These are phyloP conservation scores for Luvunga scandens DNA, from an alignment of 345 rosid genomes.

Conservation along the genomic window DNA sequence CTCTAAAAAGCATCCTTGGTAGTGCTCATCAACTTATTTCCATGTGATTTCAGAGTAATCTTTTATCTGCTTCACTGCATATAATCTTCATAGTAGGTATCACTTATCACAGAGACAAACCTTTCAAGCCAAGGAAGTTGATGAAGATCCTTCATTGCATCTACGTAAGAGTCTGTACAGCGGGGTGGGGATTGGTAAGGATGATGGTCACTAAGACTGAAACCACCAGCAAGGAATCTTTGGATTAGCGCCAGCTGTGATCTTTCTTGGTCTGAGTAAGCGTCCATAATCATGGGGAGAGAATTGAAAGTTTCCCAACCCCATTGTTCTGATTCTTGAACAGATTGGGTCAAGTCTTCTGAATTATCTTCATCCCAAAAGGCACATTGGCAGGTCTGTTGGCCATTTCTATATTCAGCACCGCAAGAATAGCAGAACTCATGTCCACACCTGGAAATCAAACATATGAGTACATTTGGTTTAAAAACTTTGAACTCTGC, in stretches of 20 bases:
- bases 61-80: constrained; percentile 43
- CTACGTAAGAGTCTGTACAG: constrained; percentile 81
- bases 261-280: constrained; percentile 93
- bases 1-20: constrained; percentile 12
- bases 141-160: constrained; percentile 91
- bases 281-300: constrained; percentile 78
- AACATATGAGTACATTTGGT: constrained; percentile 8
- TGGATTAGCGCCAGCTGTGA: constrained; percentile 90
- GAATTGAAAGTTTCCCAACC: constrained; percentile 92
- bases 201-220: constrained; percentile 82
- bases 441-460: constrained; percentile 70
- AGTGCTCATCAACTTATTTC: constrained; percentile 16
- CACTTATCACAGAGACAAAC: constrained; percentile 94
- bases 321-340: constrained; percentile 94
- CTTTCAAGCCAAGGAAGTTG: constrained; percentile 99
- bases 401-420: constrained; percentile 72
- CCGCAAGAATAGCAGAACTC: constrained; percentile 98
- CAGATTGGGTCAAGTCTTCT: constrained; percentile 53
- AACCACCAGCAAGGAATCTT: constrained; percentile 92
- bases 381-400: constrained; percentile 81
- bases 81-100: constrained; percentile 81
- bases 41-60: constrained; percentile 16
- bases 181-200: constrained; percentile 89
- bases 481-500: neutral
- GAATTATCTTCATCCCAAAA: constrained; percentile 86